Evolutionary conservation across 768 basidiomycete genomes (phyloP).

Genomic region (Gloeostereum incarnatum): DNA sequence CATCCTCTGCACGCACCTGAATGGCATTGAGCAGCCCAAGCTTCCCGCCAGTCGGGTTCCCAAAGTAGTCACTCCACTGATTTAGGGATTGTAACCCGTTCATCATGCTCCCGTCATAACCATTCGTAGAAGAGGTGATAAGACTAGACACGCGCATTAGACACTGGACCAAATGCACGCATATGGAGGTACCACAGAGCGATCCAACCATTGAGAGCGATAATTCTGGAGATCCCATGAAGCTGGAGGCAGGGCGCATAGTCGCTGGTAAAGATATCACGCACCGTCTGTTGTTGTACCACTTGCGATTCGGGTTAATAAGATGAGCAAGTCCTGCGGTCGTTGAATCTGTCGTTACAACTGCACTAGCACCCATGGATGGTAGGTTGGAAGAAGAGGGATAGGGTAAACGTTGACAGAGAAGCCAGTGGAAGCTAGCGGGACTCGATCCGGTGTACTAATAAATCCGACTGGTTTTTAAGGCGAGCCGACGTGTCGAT

Average conservation of each 20-base stretch:
- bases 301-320: conserved; percentile 56
- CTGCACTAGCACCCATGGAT: conserved; percentile 50
- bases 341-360: conserved; percentile 19
- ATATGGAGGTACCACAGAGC: conserved; percentile 35
- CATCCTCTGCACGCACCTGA: conserved; percentile 14
- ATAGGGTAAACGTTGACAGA: no score
- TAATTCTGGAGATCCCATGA: conserved; percentile 18
- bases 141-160: conserved; percentile 18
- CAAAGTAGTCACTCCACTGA: conserved; percentile 38
- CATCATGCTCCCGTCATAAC: conserved; percentile 47
- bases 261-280: conserved; percentile 18
- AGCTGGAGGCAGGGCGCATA: neutral
- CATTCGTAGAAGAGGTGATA: conserved; percentile 41
- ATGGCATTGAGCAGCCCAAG: conserved; percentile 44
- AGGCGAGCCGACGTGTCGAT: no score
- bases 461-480: no score
- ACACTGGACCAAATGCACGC: no score
- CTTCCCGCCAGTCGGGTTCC: conserved; percentile 27
- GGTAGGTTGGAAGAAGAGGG: conserved; percentile 19
- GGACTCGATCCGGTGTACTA: no score
- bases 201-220: conserved; percentile 36
- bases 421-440: no score
- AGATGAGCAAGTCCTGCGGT: conserved; percentile 43
- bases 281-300: conserved; percentile 77
- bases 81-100: conserved; percentile 43